Evolutionary conservation across 148 eudicot genomes (phyloP).

Genomic region (Diospyros lotus): DNA sequence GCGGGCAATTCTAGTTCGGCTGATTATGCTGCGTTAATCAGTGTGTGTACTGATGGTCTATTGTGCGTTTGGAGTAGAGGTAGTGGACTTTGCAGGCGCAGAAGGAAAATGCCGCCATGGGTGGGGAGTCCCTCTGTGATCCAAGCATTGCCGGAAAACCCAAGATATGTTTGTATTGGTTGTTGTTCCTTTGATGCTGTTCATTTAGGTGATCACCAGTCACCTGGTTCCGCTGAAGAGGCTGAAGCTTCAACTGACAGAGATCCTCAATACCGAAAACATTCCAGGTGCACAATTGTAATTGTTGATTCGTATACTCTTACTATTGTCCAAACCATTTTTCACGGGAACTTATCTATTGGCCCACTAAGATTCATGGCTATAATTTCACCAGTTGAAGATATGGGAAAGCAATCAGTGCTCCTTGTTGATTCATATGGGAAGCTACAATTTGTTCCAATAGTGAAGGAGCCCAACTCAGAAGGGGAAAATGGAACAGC

Average conservation of each 20-base stretch:
- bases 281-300: conserved; percentile 61
- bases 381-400: conserved; percentile 44
- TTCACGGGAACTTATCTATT: conserved; percentile 68
- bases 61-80: conserved; percentile 91
- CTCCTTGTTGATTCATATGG: conserved; percentile 69
- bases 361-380: conserved; percentile 79
- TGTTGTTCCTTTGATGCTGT: conserved; percentile 41
- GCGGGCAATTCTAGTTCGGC: conserved; percentile 26
- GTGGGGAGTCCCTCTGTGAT: conserved; percentile 70
- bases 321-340: conserved; percentile 69
- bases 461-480: conserved; percentile 44
- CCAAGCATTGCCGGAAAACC: conserved; percentile 61
- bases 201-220: conserved; percentile 41
- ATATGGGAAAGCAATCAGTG: conserved; percentile 45
- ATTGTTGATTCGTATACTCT: conserved; percentile 79
- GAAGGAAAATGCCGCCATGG: conserved; percentile 96
- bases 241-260: conserved; percentile 33
- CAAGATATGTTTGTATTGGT: conserved; percentile 75
- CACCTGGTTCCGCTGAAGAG: conserved; percentile 32
- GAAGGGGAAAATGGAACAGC: conserved; percentile 35
- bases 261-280: conserved; percentile 34
- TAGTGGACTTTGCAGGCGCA: conserved; percentile 88
- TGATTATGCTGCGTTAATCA: conserved; percentile 60
- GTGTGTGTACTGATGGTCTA: conserved; percentile 92
- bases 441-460: conserved; percentile 51